A percentile compares a stretch with the other conserved stretches of the same genome.
Conservation (phyloP, 1,139 yeast species). For the Geotrichum europaeum region DNA sequence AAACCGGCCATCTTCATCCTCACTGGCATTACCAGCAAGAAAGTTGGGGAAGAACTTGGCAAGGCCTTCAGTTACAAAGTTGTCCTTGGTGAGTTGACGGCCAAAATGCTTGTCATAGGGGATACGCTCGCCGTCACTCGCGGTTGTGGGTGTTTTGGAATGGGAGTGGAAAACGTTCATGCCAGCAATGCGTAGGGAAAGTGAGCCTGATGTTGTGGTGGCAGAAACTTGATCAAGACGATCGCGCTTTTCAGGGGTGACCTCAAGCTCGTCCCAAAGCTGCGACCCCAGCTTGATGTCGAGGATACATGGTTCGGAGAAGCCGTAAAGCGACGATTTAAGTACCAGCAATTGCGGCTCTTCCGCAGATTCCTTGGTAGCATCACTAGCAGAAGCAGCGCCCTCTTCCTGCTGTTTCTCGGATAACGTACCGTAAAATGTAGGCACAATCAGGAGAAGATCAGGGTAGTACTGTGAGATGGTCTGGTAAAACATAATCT, state of each 20-base stretch:
- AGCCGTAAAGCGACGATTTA: slow-evolving; percentile 38
- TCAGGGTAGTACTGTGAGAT: slow-evolving; percentile 24
- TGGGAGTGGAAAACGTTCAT: slow-evolving; percentile 51
- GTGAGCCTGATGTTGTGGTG: slow-evolving; percentile 72
- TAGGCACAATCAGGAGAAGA: slow-evolving; percentile 34
- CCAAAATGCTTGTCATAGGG: slow-evolving; percentile 68
- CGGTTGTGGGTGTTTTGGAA: neutral
- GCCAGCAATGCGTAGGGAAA: slow-evolving; percentile 78
- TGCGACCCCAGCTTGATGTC: slow-evolving; percentile 78
- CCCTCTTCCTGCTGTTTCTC: slow-evolving; percentile 1
- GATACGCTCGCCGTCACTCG: slow-evolving; percentile 35
- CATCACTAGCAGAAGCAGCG: slow-evolving; percentile 12
- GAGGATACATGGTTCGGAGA: slow-evolving; percentile 58
- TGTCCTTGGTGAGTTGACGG: slow-evolving; percentile 44
- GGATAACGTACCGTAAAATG: slow-evolving; percentile 39
- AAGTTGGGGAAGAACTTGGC: slow-evolving; percentile 43
- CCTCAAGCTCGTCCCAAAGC: slow-evolving; percentile 53
- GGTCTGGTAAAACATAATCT: slow-evolving; percentile 60
- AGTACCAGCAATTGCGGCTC: slow-evolving; percentile 14
- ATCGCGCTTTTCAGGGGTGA: slow-evolving; percentile 53
- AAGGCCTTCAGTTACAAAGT: slow-evolving; percentile 44
- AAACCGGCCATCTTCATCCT: slow-evolving; percentile 15
- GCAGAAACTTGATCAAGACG: slow-evolving; percentile 59
- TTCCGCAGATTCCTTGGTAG: slow-evolving; percentile 15
- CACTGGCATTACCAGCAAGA: slow-evolving; percentile 19